Evolutionary conservation across 495 filamentous ascomycete species (phyloP).

Genomic region (Penicillium ochrochloron): DNA sequence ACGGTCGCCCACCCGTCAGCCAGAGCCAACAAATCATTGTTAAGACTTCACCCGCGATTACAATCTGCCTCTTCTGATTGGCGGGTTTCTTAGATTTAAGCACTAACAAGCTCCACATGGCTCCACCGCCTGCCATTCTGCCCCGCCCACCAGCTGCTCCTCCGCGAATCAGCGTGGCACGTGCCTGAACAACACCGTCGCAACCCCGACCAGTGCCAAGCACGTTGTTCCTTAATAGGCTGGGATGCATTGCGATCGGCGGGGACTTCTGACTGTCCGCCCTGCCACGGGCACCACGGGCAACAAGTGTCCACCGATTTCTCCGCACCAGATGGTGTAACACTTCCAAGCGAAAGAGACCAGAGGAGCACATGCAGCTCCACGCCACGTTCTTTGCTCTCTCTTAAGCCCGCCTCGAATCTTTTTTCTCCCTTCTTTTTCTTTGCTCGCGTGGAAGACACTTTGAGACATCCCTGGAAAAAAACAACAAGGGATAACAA

Average conservation of each 20-base stretch:
- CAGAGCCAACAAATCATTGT: neutral
- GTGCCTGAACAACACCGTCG: conserved; percentile 36
- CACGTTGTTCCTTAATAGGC: conserved; percentile 48
- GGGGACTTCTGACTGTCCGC: neutral
- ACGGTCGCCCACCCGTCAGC: neutral
- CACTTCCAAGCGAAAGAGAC: conserved; percentile 22
- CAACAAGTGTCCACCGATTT: neutral
- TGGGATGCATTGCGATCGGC: conserved; percentile 19
- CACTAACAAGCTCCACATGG: conserved; percentile 16
- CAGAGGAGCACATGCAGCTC: conserved; percentile 9
- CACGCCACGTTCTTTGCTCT: neutral
- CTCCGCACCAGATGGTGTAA: conserved; percentile 21
- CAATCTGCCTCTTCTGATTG: conserved; percentile 16
- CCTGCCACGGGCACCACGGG: neutral
- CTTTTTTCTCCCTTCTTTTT: neutral
- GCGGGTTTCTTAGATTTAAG: conserved; percentile 22
- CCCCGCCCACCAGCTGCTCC: conserved; percentile 4
- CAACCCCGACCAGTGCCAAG: conserved; percentile 25
- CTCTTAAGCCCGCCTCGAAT: neutral
- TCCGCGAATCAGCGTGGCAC: conserved; percentile 42
- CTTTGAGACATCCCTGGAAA: neutral
- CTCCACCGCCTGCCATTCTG: conserved; percentile 15
- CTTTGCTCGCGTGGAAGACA: conserved; percentile 9
- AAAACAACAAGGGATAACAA: neutral
- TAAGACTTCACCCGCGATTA: conserved; percentile 15